Conservation (phyloP, 1,139 yeast species). For the Nematodospora anomalae region DNA sequence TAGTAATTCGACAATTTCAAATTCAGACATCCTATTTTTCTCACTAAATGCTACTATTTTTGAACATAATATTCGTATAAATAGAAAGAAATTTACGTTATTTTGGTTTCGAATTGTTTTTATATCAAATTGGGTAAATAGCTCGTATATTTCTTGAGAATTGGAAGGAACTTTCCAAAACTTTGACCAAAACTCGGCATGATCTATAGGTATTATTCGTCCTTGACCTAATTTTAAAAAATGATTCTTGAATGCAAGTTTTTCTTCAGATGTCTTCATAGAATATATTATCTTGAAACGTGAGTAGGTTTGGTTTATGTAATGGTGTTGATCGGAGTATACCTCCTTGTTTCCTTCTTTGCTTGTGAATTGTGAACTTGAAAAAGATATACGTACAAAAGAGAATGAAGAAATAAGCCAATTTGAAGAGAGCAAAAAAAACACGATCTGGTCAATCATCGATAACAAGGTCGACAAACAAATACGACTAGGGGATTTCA, state of each 20-base stretch:
- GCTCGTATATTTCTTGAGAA: constrained; percentile 53
- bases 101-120: constrained; percentile 60
- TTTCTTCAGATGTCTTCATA: constrained; percentile 78
- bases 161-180: constrained; percentile 32
- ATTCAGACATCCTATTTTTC: constrained; percentile 1
- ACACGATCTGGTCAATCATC: no score
- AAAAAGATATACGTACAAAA: no score
- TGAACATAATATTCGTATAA: constrained; percentile 45
- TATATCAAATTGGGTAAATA: constrained; percentile 59
- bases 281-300: neutral
- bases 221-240: constrained; percentile 65
- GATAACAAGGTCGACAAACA: no score
- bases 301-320: neutral
- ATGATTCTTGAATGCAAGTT: constrained; percentile 57
- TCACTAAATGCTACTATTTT: constrained; percentile 25
- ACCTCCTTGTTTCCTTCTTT: neutral
- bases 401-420: no score
- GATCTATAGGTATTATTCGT: constrained; percentile 39
- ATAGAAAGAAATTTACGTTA: constrained; percentile 51
- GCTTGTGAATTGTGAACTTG: no score
- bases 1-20: constrained; percentile 28
- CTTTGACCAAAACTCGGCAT: constrained; percentile 50
- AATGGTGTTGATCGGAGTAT: no score
- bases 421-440: no score
- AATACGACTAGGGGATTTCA: no score